Evolutionary conservation across 2,329 filamentous ascomycete species (phyloP), one percentile per base, ranked within the genome.

Genomic region (Ceratocystiopsis brevicomis): DNA sequence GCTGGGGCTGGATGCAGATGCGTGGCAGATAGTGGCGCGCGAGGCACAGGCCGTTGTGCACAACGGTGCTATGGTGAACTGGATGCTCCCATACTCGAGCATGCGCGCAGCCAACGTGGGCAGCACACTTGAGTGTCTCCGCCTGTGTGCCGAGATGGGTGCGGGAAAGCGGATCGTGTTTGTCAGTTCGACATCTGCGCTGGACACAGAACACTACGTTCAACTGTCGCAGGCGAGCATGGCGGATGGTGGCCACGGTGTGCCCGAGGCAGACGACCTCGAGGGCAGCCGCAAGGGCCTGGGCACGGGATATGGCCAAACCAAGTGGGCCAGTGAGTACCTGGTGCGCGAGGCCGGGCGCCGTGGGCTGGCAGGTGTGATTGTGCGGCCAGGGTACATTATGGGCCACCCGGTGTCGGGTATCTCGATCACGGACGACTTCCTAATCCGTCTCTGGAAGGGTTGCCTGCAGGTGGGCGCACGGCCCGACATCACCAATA

Each of bases 251-350:
- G 74, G 73, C 9, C 66, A 65, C 17, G 73, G 74, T 13, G 70
- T 94, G 15, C 65, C 69, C 17, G 88, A 95, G 58, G 68, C 67
- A 0, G 87, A 95, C 56, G 77, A 88, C 50, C 67, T 95, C 48
- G 65, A 73, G 51, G 84, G 86, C 43, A 87, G 82, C 53, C 69
- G 76, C 36, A 76, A 66, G 42, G 83, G 83, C 32, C 73, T 95
- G 2, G 76, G 76, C 36, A 94, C 83, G 1, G 87, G 88, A 6
- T 95, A 95, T 53, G 87, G 88, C 3, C 87, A 95, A 59, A 76
- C 74, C 50, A 95, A 96, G 63, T 95, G 86, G 86, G 81, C 73
- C 6, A 70, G 72, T 9, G 72, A 78, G 52, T 62, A 73, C 41
- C 67, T 95, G 40, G 73, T 86, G 18, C 72, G 82, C 19, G 81